phyloP scores from a whole-genome alignment of 1,139 yeast species.

The Magnusiomyces ingens region DNA sequence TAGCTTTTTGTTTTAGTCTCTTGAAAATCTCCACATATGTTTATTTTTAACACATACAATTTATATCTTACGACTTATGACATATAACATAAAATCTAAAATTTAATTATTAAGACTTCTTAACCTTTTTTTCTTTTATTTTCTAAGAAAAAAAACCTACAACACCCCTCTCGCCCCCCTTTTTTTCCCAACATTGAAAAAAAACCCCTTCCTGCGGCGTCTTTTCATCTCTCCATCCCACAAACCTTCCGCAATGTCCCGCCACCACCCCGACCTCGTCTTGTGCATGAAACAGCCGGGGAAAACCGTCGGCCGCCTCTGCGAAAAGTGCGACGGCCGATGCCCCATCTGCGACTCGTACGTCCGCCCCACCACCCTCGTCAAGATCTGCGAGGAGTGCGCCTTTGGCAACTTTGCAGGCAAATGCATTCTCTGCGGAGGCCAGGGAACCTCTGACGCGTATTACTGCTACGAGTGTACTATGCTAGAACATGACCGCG shows the following conservation, averaged over 20 bases:
- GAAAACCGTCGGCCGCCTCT: constrained; percentile 56
- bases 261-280: constrained; percentile 82
- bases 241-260: constrained; percentile 50
- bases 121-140: too few relatives aligned
- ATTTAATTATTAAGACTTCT: too few relatives aligned
- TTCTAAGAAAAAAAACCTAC: too few relatives aligned
- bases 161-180: too few relatives aligned
- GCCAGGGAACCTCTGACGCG: constrained; percentile 56
- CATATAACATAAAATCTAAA: too few relatives aligned
- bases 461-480: constrained; percentile 88
- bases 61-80: too few relatives aligned
- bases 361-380: constrained; percentile 69
- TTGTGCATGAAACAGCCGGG: constrained; percentile 90
- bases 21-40: too few relatives aligned
- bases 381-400: constrained; percentile 79
- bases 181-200: too few relatives aligned
- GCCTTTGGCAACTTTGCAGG: constrained; percentile 59
- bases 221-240: too few relatives aligned
- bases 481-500: constrained; percentile 68
- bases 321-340: constrained; percentile 84
- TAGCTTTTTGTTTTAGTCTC: too few relatives aligned
- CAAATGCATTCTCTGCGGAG: constrained; percentile 72
- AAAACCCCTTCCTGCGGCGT: too few relatives aligned
- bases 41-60: too few relatives aligned
- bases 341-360: constrained; percentile 89